These are phyloP conservation scores for Vicia villosa DNA, from an alignment of 306 rosid genomes.

Conservation along the genomic window DNA sequence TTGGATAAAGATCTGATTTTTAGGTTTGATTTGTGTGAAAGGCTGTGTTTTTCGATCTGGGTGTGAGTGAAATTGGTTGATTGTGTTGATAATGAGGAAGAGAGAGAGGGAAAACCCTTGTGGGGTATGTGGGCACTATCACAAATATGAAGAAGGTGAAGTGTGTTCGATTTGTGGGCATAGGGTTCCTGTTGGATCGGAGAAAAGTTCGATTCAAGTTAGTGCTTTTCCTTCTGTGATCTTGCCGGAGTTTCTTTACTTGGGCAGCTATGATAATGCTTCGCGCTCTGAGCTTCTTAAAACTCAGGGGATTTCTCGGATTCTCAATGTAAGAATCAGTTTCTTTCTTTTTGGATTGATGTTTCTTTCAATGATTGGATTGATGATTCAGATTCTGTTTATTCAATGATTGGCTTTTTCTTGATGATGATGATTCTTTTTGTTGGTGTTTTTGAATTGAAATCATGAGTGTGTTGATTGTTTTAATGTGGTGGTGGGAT, in stretches of 20 bases:
- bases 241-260: conserved; percentile 83
- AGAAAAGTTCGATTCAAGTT: conserved; percentile 67
- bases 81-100: conserved; percentile 69
- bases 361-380: neutral
- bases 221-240: conserved; percentile 94
- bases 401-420: conserved; percentile 1
- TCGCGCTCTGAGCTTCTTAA: conserved; percentile 96
- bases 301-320: conserved; percentile 92
- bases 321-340: conserved; percentile 69
- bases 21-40: neutral
- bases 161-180: conserved; percentile 97
- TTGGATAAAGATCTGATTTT: conserved; percentile 23
- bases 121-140: conserved; percentile 97
- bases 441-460: neutral
- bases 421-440: conserved; percentile 9
- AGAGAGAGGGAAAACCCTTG: conserved; percentile 99
- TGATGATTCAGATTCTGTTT: conserved; percentile 15
- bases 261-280: conserved; percentile 98
- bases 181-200: conserved; percentile 74
- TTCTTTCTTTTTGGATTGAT: neutral
- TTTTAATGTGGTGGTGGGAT: conserved; percentile 12
- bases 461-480: neutral
- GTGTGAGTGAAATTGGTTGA: conserved; percentile 33
- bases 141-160: conserved; percentile 96
- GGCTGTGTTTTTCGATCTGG: conserved; percentile 43